Evolutionary conservation across 1,284 basidiomycete species (phyloP), one percentile per base, ranked within the genome.

Genomic region (Puccinia horiana): DNA sequence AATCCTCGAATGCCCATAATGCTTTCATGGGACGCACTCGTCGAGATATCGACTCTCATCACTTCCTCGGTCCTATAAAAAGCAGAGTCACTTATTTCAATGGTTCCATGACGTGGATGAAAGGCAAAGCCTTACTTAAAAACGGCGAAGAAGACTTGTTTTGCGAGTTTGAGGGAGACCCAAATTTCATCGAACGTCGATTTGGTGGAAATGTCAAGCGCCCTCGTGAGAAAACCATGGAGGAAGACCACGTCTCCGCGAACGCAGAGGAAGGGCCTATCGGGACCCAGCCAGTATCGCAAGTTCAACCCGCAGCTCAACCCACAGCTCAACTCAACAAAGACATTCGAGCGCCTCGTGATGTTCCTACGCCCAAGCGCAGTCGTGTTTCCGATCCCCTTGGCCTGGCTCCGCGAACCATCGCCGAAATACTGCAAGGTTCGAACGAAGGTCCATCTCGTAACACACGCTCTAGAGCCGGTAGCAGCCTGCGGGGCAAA

Each of bases 181-280:
- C 77, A 20, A 37, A 79, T 12, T 58, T 79, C 47, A 79, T 79
- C 52, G 77, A 79, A 26, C 77, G 77, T 44, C 77, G 77, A 72
- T 79, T 79, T 29, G 77, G 77, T 58, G 77, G 77, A 14, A 69
- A 72, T 26, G 77, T 67, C 54, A 72, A 79, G 61, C 44, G 77
- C n/a, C 52, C 77, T 23, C 77, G 67, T 70, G 77, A 79, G 52
- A 79, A 79, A 54, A 35, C 65, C 5, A 37, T 54, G 47, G 67
- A 72, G 26, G 77, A 79, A 69, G 77, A 79, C 23, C 35, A 35
- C 52, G 37, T 49, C 49, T 26, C 44, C 18, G 23, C 44, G 12
- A 6, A 32, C 16, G 58, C 42, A 9, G 77, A 69, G 3, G 77
- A 56, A 8, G 37, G 63, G 37, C 3, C 56, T 12, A 61, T 0